Conservation (phyloP, 225 moss, liverwort and hornwort genomes). For the Bryum argenteum region DNA sequence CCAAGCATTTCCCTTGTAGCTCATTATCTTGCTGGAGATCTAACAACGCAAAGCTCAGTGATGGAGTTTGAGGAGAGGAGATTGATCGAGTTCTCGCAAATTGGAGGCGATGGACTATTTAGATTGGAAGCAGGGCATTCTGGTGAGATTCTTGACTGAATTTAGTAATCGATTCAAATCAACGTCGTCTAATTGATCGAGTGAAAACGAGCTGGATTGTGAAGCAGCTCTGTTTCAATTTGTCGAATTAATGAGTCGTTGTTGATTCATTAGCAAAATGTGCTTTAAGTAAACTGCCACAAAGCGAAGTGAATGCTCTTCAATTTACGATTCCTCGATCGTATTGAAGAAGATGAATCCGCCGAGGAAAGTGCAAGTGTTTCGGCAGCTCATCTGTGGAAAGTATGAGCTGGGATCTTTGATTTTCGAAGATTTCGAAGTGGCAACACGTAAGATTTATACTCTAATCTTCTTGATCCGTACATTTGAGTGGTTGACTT, state of each 20-base stretch:
- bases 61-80: neutral
- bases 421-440: conserved; percentile 69
- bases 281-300: neutral
- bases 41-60: neutral
- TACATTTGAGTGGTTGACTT: conserved; percentile 3
- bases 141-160: neutral
- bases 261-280: conserved; percentile 1
- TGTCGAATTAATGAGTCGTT: no score
- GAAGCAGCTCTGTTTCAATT: neutral
- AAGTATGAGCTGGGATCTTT: conserved; percentile 56
- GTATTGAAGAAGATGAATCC: conserved; percentile 60
- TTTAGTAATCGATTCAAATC: neutral
- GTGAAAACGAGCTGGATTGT: neutral
- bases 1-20: neutral
- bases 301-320: neutral
- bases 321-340: neutral
- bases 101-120: neutral
- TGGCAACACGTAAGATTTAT: conserved; percentile 68
- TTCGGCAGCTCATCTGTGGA: conserved; percentile 49
- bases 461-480: neutral
- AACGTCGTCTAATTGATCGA: no score
- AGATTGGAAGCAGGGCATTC: neutral
- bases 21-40: neutral
- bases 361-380: conserved; percentile 51
- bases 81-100: neutral